These are phyloP conservation scores for Mucor plumbeus DNA, from an alignment of 371 early-diverging fungal species.

Conservation along the genomic window DNA sequence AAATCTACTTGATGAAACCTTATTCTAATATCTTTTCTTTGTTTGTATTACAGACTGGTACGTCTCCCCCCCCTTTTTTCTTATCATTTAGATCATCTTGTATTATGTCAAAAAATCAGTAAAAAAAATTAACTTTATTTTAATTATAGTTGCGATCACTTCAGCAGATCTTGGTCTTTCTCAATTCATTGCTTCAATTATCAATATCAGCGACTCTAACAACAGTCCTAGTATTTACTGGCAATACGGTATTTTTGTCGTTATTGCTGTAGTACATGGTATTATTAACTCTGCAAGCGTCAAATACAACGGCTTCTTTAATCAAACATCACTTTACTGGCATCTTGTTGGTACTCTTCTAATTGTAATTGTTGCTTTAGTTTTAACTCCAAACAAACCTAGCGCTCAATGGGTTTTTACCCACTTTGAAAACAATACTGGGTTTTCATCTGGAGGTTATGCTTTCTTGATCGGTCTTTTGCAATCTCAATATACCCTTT, in stretches of 20 bases:
- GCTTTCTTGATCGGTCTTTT: conserved; percentile 47
- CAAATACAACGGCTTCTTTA: conserved; percentile 57
- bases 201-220: conserved; percentile 41
- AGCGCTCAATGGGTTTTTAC: conserved; percentile 50
- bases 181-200: conserved; percentile 53
- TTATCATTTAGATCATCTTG: conserved; percentile 7
- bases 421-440: conserved; percentile 46
- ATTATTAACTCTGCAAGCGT: conserved; percentile 60
- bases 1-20: not conserved
- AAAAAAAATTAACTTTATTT: not conserved
- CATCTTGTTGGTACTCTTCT: conserved; percentile 62
- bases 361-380: conserved; percentile 60
- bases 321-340: conserved; percentile 62
- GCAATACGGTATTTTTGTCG: conserved; percentile 50
- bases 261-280: conserved; percentile 56
- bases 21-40: conserved; percentile 4
- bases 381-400: conserved; percentile 52
- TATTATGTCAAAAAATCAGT: not conserved
- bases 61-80: not conserved
- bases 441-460: conserved; percentile 37
- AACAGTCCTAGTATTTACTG: conserved; percentile 46
- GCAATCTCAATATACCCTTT: conserved; percentile 58
- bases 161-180: conserved; percentile 60
- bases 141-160: conserved; percentile 43
- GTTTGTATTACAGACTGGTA: conserved; percentile 23